phyloP scores from a whole-genome alignment of 2,329 filamentous ascomycete species.

The Talaromyces verruculosus region DNA sequence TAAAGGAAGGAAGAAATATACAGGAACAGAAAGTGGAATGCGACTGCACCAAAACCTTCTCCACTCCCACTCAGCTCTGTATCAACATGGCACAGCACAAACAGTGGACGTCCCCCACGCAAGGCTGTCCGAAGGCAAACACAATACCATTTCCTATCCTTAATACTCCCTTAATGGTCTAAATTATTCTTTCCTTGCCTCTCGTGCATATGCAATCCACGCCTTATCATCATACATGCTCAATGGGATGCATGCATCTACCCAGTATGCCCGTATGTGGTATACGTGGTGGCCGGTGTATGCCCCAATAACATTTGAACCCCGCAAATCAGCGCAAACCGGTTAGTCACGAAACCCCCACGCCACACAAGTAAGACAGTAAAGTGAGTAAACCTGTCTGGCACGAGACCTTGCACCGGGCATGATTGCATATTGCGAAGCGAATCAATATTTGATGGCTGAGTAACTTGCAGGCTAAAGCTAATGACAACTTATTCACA shows the following conservation, averaged over 20 bases:
- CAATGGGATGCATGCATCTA: neutral
- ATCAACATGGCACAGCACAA: too few species aligned
- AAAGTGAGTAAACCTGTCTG: neutral
- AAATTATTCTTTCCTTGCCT: neutral
- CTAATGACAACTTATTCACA: neutral
- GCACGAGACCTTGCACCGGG: neutral
- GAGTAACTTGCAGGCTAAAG: neutral
- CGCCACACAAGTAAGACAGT: neutral
- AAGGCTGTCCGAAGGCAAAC: neutral
- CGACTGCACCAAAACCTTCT: neutral
- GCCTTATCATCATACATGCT: neutral
- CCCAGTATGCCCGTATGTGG: too few species aligned
- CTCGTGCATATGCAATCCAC: neutral
- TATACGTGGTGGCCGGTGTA: neutral
- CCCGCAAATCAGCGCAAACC: conserved; percentile 3
- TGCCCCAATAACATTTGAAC: neutral
- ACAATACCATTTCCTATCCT: neutral
- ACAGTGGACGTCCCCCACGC: conserved; percentile 1
- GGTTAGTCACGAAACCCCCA: conserved; percentile 12
- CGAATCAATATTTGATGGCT: neutral
- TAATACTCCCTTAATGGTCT: neutral
- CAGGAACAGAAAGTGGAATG: neutral
- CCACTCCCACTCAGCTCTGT: neutral
- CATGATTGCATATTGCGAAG: neutral
- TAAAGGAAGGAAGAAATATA: neutral